Evolutionary conservation across 352 stramenopile species (phyloP).

Genomic region (Pythium utonaiense): DNA sequence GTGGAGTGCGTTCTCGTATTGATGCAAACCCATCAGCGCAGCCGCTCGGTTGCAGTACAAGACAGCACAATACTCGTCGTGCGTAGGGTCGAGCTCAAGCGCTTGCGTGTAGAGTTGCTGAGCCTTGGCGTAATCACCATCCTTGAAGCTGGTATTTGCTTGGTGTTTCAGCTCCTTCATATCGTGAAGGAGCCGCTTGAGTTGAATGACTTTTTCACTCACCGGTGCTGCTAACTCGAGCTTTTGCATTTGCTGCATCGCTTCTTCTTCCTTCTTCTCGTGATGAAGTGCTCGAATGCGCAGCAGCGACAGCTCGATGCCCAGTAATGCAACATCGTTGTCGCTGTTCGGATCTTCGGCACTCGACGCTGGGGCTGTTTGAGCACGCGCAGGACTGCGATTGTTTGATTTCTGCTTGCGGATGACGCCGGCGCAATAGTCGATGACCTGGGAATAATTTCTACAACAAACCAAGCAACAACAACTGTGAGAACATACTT

Average conservation of each 20-base stretch:
- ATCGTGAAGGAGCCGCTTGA: conserved; percentile 58
- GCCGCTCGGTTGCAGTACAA: conserved; percentile 83
- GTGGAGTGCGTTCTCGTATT: conserved; percentile 57
- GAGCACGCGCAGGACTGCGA: neutral
- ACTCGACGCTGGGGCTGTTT: neutral
- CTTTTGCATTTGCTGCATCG: conserved; percentile 44
- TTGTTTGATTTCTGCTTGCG: conserved; percentile 41
- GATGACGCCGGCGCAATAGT: conserved; percentile 50
- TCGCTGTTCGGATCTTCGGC: conserved; percentile 16
- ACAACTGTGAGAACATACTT: neutral
- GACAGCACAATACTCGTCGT: conserved; percentile 74
- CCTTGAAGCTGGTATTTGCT: conserved; percentile 69
- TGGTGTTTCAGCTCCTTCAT: conserved; percentile 69
- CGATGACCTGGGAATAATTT: conserved; percentile 44
- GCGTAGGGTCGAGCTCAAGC: conserved; percentile 51
- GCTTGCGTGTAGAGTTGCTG: conserved; percentile 62
- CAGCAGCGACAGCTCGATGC: conserved; percentile 56
- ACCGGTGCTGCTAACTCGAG: conserved; percentile 63
- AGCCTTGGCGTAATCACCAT: conserved; percentile 47
- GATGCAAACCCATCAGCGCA: conserved; percentile 68
- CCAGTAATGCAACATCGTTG: conserved; percentile 44
- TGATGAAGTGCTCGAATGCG: conserved; percentile 57
- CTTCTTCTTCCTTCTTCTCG: conserved; percentile 62
- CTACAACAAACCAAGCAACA: conserved; percentile 28
- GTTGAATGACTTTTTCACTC: conserved; percentile 64